Base-by-base conservation (phyloP, 305 asterid species). In the Vinca major region DNA sequence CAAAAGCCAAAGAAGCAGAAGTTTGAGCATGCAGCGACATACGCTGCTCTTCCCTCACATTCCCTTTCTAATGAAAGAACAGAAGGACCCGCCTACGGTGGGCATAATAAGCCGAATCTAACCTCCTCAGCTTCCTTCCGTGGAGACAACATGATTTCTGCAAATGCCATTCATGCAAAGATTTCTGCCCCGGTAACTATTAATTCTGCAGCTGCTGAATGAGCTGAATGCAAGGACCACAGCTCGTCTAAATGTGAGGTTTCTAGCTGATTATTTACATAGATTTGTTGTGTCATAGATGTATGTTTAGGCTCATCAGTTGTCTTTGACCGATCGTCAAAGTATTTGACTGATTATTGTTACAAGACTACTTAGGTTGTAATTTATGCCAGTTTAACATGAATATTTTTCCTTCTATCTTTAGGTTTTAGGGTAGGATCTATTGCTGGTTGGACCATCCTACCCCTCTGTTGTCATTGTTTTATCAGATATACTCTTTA, bases 1-100 rank as follows among this genome's bases (percentile, higher is more conserved):
- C 85, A 85, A 79, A 86, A 76, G 67, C 87, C 89, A 3, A 88
- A 86, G 87, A 89, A 88, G 80, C 88, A 74, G 52, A 86, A 82
- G 69, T 74, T 81, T 56, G 93, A 81, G 83, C 89, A 76, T 67
- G 83, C 88, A 53, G 73, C 87, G 40, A 54, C 83, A 33, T 86
- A 78, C 63, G 74, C 83, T 9, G 73, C 88, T 40, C 41, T 69
- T 68, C 81, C 86, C 7, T 73, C 88, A 57, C 79, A 79, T 67
- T 86, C 87, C 16, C 36, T 73, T 14, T 75, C 92, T 20, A 89
- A 66, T 67, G 80, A 79, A 79, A 73, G 77, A 77, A 72, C 77
- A 2, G 83, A 81, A 63, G 45, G 0, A 4, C 73, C 79, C 48
- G 66, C 75, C 71, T 76, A 79, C 36, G 69, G 75, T 3, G 78